Percentiles rank a stretch among this genome's conserved stretches.
Evolutionary conservation across 371 early-diverging fungal genomes (phyloP).

Genomic region (Capillidium rhysosporum): DNA sequence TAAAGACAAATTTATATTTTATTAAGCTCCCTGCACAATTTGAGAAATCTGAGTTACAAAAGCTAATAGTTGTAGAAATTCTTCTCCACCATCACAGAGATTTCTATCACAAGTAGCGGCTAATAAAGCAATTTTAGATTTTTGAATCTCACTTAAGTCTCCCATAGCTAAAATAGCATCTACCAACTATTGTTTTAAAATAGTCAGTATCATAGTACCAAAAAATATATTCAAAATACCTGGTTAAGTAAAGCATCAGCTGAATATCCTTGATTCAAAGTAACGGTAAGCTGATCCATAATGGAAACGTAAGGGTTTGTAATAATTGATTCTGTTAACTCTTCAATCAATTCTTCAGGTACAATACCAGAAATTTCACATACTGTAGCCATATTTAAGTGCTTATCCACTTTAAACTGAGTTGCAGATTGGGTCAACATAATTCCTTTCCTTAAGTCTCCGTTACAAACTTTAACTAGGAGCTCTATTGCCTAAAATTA

Average conservation of each 20-base stretch:
- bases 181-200: no score
- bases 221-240: no score
- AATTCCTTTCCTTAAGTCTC: constrained; percentile 85
- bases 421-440: constrained; percentile 78
- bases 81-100: no score
- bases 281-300: not conserved
- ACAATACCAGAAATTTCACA: constrained; percentile 64
- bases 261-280: constrained; percentile 1
- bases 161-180: no score
- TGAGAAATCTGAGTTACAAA: no score
- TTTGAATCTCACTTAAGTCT: no score
- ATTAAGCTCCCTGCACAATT: no score
- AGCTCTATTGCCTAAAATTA: constrained; percentile 35
- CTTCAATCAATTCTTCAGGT: not conserved
- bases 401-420: constrained; percentile 20
- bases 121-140: no score
- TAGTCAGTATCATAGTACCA: no score
- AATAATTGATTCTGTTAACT: not conserved
- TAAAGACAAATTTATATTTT: no score
- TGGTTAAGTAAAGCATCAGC: constrained; percentile 1
- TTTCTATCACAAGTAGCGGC: no score
- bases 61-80: no score
- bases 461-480: constrained; percentile 59
- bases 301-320: not conserved
- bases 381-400: constrained; percentile 33